These are phyloP conservation scores for Bertia moriformis DNA, from an alignment of 2,329 filamentous ascomycete genomes.

Conservation along the genomic window DNA sequence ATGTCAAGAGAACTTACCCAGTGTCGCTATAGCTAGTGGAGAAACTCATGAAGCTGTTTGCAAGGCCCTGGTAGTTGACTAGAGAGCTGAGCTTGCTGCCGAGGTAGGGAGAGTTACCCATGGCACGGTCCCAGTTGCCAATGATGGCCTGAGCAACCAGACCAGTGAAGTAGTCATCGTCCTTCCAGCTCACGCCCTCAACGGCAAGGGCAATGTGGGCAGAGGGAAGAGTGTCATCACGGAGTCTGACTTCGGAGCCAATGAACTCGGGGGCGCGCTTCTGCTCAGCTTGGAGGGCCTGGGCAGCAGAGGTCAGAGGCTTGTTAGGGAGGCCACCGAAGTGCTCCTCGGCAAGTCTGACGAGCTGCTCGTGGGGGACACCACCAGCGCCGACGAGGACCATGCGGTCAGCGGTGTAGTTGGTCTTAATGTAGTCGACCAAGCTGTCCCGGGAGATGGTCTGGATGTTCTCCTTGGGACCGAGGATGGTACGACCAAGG, in stretches of 20 bases:
- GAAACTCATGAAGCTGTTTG: conserved; percentile 99
- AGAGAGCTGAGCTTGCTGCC: conserved; percentile 95
- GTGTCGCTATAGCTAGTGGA: conserved; percentile 99
- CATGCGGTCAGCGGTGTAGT: conserved; percentile 99
- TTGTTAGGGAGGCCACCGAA: conserved; percentile 68
- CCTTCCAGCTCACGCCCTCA: conserved; percentile 98
- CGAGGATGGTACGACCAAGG: conserved; percentile 91
- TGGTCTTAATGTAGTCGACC: conserved; percentile 93
- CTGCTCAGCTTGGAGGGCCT: conserved; percentile 62
- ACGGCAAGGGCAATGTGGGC: conserved; percentile 97
- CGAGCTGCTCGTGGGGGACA: conserved; percentile 82
- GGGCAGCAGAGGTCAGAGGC: conserved; percentile 60
- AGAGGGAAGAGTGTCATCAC: conserved; percentile 88
- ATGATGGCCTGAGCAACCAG: conserved; percentile 96
- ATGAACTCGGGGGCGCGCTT: conserved; percentile 70
- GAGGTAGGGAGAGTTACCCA: conserved; percentile 93
- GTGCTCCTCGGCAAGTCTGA: conserved; percentile 92
- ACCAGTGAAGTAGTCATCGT: conserved; percentile 96
- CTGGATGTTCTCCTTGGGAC: conserved; percentile 94
- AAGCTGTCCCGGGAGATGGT: conserved; percentile 87
- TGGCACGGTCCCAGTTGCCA: conserved; percentile 98
- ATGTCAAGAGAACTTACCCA: conserved; percentile 54
- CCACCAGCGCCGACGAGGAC: conserved; percentile 92
- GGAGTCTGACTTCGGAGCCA: conserved; percentile 86
- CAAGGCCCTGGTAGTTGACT: conserved; percentile 84